Conservation (phyloP, 75 land plant species). For the Gnetum montanum region DNA sequence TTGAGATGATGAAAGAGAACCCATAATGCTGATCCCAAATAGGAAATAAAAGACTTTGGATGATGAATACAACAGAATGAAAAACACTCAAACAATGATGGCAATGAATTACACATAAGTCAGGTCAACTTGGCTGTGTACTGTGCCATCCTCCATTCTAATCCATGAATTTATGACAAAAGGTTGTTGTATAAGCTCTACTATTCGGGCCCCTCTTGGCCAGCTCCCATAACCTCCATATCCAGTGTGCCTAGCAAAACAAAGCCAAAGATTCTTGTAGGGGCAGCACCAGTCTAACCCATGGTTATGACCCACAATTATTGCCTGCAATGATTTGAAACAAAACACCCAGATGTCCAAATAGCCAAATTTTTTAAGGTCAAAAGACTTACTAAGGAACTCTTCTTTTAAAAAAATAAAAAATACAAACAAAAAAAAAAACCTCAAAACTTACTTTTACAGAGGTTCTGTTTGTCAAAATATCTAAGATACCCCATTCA, state of each 20-base stretch:
- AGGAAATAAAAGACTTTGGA: too few relatives aligned
- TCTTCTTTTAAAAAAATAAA: too few relatives aligned
- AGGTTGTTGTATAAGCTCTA: constrained; percentile 49
- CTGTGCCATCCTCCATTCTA: constrained; percentile 57
- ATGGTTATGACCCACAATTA: constrained; percentile 92
- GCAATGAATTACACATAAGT: constrained; percentile 2
- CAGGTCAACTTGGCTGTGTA: constrained; percentile 34
- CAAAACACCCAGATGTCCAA: too few relatives aligned
- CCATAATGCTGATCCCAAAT: too few relatives aligned
- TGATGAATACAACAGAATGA: too few relatives aligned
- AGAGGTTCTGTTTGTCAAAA: constrained; percentile 52
- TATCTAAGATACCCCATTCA: constrained; percentile 80
- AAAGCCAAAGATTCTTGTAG: constrained; percentile 55
- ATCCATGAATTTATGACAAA: constrained; percentile 59
- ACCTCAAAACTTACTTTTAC: constrained; percentile 63
- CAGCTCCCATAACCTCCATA: constrained; percentile 96
- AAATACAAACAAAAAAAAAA: too few relatives aligned
- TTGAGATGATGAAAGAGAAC: too few relatives aligned
- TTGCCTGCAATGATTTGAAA: constrained; percentile 29
- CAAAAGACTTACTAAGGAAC: too few relatives aligned
- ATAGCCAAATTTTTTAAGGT: too few relatives aligned
- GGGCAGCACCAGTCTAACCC: constrained; percentile 99
- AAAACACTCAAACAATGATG: too few relatives aligned
- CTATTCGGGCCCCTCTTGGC: constrained; percentile 78
- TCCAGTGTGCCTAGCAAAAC: constrained; percentile 92